Evolutionary conservation across 371 early-diverging fungal genomes (phyloP), one percentile per base, ranked within the genome.

Genomic region (Chytridium lagenaria): DNA sequence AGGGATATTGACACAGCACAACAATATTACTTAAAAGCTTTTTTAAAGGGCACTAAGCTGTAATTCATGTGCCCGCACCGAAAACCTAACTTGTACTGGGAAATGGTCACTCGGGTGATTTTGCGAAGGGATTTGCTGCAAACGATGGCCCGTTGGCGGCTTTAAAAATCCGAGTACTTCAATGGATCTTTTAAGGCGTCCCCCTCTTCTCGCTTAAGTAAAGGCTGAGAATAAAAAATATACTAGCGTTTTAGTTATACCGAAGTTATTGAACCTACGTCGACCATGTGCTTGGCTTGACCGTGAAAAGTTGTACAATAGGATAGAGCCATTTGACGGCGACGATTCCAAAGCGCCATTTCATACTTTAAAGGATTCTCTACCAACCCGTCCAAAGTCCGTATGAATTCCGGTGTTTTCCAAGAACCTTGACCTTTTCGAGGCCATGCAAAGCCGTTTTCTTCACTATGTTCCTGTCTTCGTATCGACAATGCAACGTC

Each of bases 21-120:
- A n/a, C n/a, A n/a, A 44, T 44, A 44, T 44, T 44, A 44, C 44
- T 7, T 7, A 19, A 44, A 44, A 12, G 7, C 7, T 7, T 12
- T 44, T 19, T 12, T 44, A 19, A 44, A 44, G 19, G 44, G 44
- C 44, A 19, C 44, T 44, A 12, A 19, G 44, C 44, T 19, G 19
- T 12, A 19, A 44, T 44, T 44, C n/a, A n/a, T n/a, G n/a, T n/a
- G n/a, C n/a, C n/a, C n/a, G n/a, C 26, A 71, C 36, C 33, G 39
- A 65, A 39, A 72, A 72, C 40, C 34, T 28, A 36, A 51, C 67
- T 1, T 36, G 30, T 3, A 72, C 34, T 10, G 73, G 73, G 30
- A 73, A 31, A 68, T 73, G 68, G 37, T 67, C 73, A 49, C 61
- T 59, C 31, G 73, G 73, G 49, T 59, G 49, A 7, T 30, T 39